Percentiles rank a stretch among this genome's conserved stretches.
These are phyloP conservation scores for Telopea speciosissima DNA, from an alignment of 177 flowering plant genomes.

Conservation along the genomic window DNA sequence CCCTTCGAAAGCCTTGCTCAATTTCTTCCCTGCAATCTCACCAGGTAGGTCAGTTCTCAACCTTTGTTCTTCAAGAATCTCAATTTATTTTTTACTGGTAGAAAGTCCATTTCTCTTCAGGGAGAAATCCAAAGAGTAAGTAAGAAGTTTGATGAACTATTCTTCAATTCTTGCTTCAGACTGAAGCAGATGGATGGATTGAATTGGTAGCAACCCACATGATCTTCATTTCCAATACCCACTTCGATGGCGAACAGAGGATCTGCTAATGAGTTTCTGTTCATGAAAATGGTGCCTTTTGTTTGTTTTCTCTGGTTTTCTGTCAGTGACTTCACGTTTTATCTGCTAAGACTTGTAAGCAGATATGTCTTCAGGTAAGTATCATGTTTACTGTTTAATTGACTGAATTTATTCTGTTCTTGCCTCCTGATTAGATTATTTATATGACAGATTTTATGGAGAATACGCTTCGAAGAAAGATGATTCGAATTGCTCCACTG, in stretches of 20 bases:
- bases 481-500: slow-evolving; percentile 10
- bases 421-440: background rate
- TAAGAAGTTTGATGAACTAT: background rate
- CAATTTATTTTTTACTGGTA: background rate
- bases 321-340: slow-evolving; percentile 17
- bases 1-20: background rate
- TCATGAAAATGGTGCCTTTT: slow-evolving; percentile 27
- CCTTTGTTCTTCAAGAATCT: background rate
- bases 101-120: background rate
- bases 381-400: background rate
- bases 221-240: slow-evolving; percentile 13
- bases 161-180: slow-evolving; percentile 19
- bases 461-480: slow-evolving; percentile 2
- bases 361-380: slow-evolving; percentile 35
- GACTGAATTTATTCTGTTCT: background rate
- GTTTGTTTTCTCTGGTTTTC: slow-evolving; percentile 34
- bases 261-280: slow-evolving; percentile 16
- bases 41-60: background rate
- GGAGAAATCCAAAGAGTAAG: slow-evolving; percentile 8
- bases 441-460: slow-evolving; percentile 18
- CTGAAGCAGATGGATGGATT: slow-evolving; percentile 14
- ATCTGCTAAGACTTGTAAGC: slow-evolving; percentile 24
- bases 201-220: slow-evolving; percentile 31
- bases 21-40: background rate
- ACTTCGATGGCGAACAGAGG: slow-evolving; percentile 13